These are phyloP conservation scores for Mortierella sp. DNA, from an alignment of 371 early-diverging fungal species.

Conservation along the genomic window DNA sequence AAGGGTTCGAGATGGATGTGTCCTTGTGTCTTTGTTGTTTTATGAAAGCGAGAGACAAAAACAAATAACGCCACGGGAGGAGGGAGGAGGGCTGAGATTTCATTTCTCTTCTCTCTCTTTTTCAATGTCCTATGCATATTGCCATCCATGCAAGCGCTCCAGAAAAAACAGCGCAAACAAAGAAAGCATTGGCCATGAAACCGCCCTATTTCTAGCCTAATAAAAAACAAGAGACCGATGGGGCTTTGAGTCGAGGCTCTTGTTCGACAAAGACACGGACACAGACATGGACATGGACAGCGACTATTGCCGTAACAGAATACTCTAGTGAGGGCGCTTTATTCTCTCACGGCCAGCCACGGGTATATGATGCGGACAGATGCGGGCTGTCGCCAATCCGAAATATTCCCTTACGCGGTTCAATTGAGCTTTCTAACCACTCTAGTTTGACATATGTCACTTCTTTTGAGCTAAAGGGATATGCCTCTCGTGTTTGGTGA, in stretches of 20 bases:
- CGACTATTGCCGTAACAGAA: neutral
- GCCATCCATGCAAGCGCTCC: neutral
- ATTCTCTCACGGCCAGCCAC: neutral
- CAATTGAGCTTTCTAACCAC: neutral
- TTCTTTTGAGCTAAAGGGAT: neutral
- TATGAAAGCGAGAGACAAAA: neutral
- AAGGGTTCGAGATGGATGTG: neutral
- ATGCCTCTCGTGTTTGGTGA: too few species aligned
- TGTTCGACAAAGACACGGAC: too few species aligned
- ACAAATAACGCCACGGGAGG: neutral
- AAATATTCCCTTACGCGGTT: conserved; percentile 27
- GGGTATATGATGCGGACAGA: conserved; percentile 14
- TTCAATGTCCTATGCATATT: neutral
- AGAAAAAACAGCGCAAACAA: conserved; percentile 5
- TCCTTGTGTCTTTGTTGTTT: neutral
- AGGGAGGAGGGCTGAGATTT: conserved; percentile 1
- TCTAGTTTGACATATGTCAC: conserved; percentile 9
- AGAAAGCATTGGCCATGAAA: neutral
- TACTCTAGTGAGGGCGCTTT: neutral
- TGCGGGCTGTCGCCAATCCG: conserved; percentile 34
- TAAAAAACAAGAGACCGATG: neutral
- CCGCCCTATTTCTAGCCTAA: conserved; percentile 16
- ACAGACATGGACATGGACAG: neutral
- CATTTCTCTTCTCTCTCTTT: neutral
- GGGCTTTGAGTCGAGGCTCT: neutral